phyloP scores from a whole-genome alignment of 768 basidiomycete genomes.

The Cantharellus anzutake region DNA sequence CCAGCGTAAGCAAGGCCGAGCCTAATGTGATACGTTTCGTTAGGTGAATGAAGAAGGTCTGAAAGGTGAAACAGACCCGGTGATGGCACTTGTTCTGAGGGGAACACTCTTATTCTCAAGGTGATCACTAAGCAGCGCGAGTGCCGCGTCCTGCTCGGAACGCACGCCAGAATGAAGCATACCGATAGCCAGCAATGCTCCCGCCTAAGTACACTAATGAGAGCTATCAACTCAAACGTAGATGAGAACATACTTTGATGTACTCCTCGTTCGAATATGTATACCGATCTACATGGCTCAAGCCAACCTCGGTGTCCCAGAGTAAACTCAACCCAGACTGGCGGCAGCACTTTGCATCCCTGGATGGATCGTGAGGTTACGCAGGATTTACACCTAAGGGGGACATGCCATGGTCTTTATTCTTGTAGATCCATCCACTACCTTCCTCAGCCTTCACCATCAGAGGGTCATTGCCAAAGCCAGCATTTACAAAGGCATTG shows the following conservation, averaged over 20 bases:
- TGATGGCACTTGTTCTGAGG: slow-evolving; percentile 72
- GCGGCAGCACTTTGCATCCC: slow-evolving; percentile 96
- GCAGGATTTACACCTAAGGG: too few relatives aligned
- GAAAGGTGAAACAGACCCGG: slow-evolving; percentile 25
- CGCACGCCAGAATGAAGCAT: slow-evolving; percentile 78
- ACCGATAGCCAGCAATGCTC: slow-evolving; percentile 87
- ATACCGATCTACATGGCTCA: slow-evolving; percentile 92
- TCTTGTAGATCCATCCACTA: slow-evolving; percentile 98
- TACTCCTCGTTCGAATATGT: slow-evolving; percentile 91
- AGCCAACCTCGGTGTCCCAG: slow-evolving; percentile 91
- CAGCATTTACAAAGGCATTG: slow-evolving; percentile 97
- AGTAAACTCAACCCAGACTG: slow-evolving; percentile 82
- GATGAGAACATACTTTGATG: slow-evolving; percentile 46
- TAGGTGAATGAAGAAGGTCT: background rate
- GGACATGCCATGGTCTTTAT: slow-evolving; percentile 80
- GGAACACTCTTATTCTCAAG: slow-evolving; percentile 71
- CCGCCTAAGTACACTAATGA: slow-evolving; percentile 31
- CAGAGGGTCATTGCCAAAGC: slow-evolving; percentile 95
- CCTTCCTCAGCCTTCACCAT: slow-evolving; percentile 96
- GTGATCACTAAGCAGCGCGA: slow-evolving; percentile 80
- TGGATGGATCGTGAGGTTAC: slow-evolving; percentile 14
- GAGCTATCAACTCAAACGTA: background rate
- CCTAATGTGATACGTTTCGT: slow-evolving; percentile 16
- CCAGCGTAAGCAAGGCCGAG: slow-evolving; percentile 89
- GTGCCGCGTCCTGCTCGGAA: slow-evolving; percentile 82